Evolutionary conservation across 2,329 filamentous ascomycete genomes (phyloP).

Genomic region (Verticillium zaregamsianum): DNA sequence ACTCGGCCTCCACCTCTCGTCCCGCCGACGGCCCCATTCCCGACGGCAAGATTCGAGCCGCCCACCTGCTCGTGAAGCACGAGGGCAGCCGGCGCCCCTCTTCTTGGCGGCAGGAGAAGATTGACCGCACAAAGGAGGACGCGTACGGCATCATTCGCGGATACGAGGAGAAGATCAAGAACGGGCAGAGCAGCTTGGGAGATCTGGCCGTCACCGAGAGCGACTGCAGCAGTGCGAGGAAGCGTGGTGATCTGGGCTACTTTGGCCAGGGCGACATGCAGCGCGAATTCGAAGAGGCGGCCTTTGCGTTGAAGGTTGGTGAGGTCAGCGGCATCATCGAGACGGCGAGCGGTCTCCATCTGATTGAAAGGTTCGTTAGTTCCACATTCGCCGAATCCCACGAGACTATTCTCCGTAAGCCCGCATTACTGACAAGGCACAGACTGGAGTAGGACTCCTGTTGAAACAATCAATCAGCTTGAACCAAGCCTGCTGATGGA

Average conservation of each 20-base stretch:
- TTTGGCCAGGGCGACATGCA: constrained; percentile 97
- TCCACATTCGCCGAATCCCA: not conserved
- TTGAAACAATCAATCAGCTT: not conserved
- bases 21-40: constrained; percentile 30
- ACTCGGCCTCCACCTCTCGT: constrained; percentile 54
- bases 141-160: constrained; percentile 71
- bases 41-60: constrained; percentile 86
- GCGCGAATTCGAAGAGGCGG: constrained; percentile 94
- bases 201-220: constrained; percentile 86
- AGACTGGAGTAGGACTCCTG: constrained; percentile 27
- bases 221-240: constrained; percentile 92
- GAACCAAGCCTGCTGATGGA: not conserved
- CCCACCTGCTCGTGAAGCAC: constrained; percentile 93
- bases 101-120: constrained; percentile 82
- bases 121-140: constrained; percentile 85
- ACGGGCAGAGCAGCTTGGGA: constrained; percentile 64
- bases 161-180: constrained; percentile 73
- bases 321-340: constrained; percentile 85
- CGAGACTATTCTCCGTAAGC: not conserved
- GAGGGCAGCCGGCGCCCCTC: constrained; percentile 79
- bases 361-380: constrained; percentile 78
- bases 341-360: constrained; percentile 88
- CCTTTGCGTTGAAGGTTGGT: constrained; percentile 83
- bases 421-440: constrained; percentile 52
- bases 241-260: constrained; percentile 90